phyloP scores from a whole-genome alignment of 208 protist genomes.

The Wallacemonas sp. region DNA sequence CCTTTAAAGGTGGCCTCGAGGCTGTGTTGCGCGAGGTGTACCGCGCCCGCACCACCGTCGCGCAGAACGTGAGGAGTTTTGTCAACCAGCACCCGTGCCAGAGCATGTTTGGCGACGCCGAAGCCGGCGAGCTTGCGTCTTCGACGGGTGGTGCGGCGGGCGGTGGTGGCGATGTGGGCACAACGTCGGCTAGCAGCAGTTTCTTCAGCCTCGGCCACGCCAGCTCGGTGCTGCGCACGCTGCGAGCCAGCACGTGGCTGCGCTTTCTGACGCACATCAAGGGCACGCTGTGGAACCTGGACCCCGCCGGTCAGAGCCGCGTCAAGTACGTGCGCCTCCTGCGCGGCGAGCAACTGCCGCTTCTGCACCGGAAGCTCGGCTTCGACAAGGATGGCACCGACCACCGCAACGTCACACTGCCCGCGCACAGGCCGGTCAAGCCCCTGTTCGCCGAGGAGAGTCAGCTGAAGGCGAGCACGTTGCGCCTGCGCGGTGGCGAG shows the following conservation, averaged over 20 bases:
- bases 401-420: constrained; percentile 52
- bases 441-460: background rate
- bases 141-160: constrained; percentile 8
- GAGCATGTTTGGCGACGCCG: background rate
- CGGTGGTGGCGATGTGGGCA: no score
- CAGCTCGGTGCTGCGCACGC: constrained; percentile 32
- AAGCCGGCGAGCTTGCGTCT: background rate
- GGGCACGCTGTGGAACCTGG: constrained; percentile 77
- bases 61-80: constrained; percentile 26
- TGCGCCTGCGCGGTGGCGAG: constrained; percentile 63
- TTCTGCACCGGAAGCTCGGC: constrained; percentile 73
- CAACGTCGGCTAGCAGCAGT: constrained; percentile 29
- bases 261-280: constrained; percentile 60
- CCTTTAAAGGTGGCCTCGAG: constrained; percentile 32
- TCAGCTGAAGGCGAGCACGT: constrained; percentile 9
- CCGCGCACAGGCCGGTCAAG: background rate
- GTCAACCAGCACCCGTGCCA: constrained; percentile 6
- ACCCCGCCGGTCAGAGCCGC: constrained; percentile 36
- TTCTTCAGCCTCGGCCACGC: constrained; percentile 36
- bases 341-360: constrained; percentile 64
- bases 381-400: constrained; percentile 69
- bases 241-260: constrained; percentile 51
- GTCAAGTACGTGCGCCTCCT: constrained; percentile 61
- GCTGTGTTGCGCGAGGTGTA: constrained; percentile 47
- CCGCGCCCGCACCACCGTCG: constrained; percentile 35